These are phyloP conservation scores for Pythium pyrilobum DNA, from an alignment of 352 stramenopile genomes.

Conservation along the genomic window DNA sequence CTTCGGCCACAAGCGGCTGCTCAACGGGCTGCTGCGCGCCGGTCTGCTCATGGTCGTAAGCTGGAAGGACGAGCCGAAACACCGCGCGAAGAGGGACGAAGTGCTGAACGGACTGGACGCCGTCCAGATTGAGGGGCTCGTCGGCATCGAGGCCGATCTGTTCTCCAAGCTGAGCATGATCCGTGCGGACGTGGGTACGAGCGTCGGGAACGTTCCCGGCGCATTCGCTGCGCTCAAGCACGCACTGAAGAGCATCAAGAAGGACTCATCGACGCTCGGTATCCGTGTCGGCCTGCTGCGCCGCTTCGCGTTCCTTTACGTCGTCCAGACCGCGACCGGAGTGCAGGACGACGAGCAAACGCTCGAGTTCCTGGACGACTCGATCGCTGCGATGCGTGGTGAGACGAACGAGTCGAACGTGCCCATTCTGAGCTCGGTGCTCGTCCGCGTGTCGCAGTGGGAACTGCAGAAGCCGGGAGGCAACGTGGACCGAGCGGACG, in stretches of 20 bases:
- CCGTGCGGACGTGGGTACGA: constrained; percentile 5
- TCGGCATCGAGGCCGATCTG: constrained; percentile 12
- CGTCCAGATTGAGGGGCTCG: constrained; percentile 14
- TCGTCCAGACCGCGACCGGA: neutral
- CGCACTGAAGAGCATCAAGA: constrained; percentile 8
- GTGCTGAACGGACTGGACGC: constrained; percentile 13
- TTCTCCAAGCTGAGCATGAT: constrained; percentile 12
- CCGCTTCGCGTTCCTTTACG: constrained; percentile 14
- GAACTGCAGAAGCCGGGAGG: constrained; percentile 8
- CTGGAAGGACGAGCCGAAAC: constrained; percentile 10
- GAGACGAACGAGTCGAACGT: neutral
- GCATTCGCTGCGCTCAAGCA: constrained; percentile 6
- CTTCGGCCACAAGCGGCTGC: constrained; percentile 40
- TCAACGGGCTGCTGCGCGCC: constrained; percentile 36
- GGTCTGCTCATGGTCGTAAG: constrained; percentile 11
- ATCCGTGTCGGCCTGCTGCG: constrained; percentile 7
- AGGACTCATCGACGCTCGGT: neutral
- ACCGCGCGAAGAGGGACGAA: constrained; percentile 7
- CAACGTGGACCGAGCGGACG: constrained; percentile 1
- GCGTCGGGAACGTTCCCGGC: neutral
- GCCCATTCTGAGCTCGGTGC: constrained; percentile 1
- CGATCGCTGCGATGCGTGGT: neutral
- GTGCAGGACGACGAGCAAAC: constrained; percentile 6
- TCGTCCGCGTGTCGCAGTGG: constrained; percentile 17
- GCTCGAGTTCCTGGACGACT: constrained; percentile 13